Conservation (phyloP, 306 rosid species). For the Cicer cuneatum region DNA sequence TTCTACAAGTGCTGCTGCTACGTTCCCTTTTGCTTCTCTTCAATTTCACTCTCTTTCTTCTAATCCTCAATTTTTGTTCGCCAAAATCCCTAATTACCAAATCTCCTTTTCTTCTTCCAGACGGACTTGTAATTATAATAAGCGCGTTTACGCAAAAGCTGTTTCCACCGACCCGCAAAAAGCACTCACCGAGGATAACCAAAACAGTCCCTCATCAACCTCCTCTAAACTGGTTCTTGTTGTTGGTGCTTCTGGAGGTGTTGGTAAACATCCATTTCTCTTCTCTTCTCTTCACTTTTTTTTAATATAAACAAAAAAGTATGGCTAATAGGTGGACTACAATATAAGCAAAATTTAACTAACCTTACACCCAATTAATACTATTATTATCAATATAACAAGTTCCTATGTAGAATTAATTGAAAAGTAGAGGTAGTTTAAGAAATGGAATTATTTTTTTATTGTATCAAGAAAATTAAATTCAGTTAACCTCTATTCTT, state of each 20-base stretch:
- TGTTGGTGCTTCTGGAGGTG: conserved; percentile 90
- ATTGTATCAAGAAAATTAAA: no score
- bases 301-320: no score
- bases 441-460: no score
- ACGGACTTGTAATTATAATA: conserved; percentile 35
- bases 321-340: no score
- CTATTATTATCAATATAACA: no score
- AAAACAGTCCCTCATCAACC: conserved; percentile 38
- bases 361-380: no score
- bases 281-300: conserved; percentile 5
- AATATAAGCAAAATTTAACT: no score
- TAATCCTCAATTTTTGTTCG: conserved; percentile 35
- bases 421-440: no score
- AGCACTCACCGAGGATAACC: conserved; percentile 45
- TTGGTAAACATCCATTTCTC: conserved; percentile 55
- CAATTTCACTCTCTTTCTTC: conserved; percentile 39
- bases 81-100: conserved; percentile 32
- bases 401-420: no score
- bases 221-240: conserved; percentile 85
- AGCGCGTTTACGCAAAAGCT: conserved; percentile 37
- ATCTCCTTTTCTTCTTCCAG: conserved; percentile 33
- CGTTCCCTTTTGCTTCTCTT: conserved; percentile 48
- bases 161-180: conserved; percentile 47
- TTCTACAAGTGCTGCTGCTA: conserved; percentile 21
- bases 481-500: no score